phyloP scores from a whole-genome alignment of 805 yeast genomes.

The Wickerhamiella parazyma region DNA sequence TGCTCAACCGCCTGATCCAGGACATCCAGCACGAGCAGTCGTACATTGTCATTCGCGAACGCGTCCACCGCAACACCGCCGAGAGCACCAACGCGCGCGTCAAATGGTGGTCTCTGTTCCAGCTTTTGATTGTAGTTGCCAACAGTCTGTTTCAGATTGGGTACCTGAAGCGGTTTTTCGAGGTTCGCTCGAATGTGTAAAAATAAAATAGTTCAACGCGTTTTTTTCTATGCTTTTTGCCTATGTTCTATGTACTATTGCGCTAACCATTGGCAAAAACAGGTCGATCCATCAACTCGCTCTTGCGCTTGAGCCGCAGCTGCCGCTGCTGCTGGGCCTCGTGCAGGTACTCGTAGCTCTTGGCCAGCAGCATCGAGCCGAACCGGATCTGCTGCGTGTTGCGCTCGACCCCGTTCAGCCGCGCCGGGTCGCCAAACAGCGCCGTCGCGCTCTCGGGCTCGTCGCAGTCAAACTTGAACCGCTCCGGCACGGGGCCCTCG shows the following conservation, averaged over 20 bases:
- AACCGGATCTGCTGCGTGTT: slow-evolving; percentile 83
- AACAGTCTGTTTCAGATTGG: slow-evolving; percentile 89
- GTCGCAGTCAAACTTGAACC: slow-evolving; percentile 59
- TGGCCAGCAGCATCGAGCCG: slow-evolving; percentile 80
- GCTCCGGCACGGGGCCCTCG: slow-evolving; percentile 28
- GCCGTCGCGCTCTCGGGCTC: slow-evolving; percentile 34
- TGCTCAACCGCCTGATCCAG: slow-evolving; percentile 57
- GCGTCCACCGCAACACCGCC: slow-evolving; percentile 96
- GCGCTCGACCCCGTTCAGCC: slow-evolving; percentile 65
- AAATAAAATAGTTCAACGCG: not conserved
- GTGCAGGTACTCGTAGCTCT: slow-evolving; percentile 66
- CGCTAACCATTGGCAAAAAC: not conserved
- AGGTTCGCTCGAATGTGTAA: slow-evolving; percentile 79
- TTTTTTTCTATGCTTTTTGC: too few species aligned
- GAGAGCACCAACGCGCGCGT: slow-evolving; percentile 94
- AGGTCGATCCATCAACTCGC: not conserved
- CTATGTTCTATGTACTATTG: too few species aligned
- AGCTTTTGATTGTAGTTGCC: slow-evolving; percentile 67
- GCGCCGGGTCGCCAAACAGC: slow-evolving; percentile 65
- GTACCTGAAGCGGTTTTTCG: slow-evolving; percentile 88
- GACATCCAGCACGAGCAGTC: slow-evolving; percentile 84
- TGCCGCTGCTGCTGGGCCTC: slow-evolving; percentile 65
- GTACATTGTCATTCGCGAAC: slow-evolving; percentile 88
- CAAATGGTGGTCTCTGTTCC: slow-evolving; percentile 95
- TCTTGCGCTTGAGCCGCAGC: slow-evolving; percentile 30